Conservation (phyloP, 495 filamentous ascomycete species). For the Penicillium dipodomyicola region DNA sequence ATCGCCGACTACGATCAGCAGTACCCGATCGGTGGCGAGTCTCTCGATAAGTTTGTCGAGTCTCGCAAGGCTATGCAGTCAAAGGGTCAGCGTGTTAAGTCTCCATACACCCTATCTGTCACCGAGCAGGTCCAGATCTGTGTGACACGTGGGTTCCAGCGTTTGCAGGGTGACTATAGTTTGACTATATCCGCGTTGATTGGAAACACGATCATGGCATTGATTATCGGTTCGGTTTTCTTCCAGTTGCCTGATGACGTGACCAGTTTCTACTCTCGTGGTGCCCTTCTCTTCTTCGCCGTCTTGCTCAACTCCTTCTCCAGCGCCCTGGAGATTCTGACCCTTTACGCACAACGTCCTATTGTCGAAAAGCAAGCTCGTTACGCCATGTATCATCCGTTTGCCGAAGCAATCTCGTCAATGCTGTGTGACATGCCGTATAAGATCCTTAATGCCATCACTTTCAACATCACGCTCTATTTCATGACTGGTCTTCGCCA, state of each 20-base stretch:
- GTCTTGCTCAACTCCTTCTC: slow-evolving; percentile 87
- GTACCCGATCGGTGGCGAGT: slow-evolving; percentile 42
- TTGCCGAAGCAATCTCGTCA: slow-evolving; percentile 59
- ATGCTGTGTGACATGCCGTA: slow-evolving; percentile 62
- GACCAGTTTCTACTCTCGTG: slow-evolving; percentile 74
- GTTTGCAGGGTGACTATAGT: slow-evolving; percentile 70
- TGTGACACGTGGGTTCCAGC: slow-evolving; percentile 52
- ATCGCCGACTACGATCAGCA: slow-evolving; percentile 53
- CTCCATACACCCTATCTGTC: slow-evolving; percentile 49
- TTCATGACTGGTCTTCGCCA: slow-evolving; percentile 58
- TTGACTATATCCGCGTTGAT: slow-evolving; percentile 72
- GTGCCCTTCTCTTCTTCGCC: slow-evolving; percentile 88
- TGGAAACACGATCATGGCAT: slow-evolving; percentile 74
- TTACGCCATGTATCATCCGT: slow-evolving; percentile 67
- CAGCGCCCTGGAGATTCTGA: slow-evolving; percentile 72
- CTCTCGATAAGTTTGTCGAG: slow-evolving; percentile 39
- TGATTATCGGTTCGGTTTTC: slow-evolving; percentile 88
- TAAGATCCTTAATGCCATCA: slow-evolving; percentile 49
- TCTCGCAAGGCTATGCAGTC: slow-evolving; percentile 47
- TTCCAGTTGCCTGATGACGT: slow-evolving; percentile 68
- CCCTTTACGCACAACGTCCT: slow-evolving; percentile 59
- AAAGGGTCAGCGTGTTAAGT: slow-evolving; percentile 39
- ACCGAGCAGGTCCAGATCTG: slow-evolving; percentile 51
- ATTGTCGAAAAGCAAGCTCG: slow-evolving; percentile 67
- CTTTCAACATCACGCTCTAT: slow-evolving; percentile 60